Conservation (phyloP, 2,329 filamentous ascomycete species). For the Sporothrix dimorphospora region DNA sequence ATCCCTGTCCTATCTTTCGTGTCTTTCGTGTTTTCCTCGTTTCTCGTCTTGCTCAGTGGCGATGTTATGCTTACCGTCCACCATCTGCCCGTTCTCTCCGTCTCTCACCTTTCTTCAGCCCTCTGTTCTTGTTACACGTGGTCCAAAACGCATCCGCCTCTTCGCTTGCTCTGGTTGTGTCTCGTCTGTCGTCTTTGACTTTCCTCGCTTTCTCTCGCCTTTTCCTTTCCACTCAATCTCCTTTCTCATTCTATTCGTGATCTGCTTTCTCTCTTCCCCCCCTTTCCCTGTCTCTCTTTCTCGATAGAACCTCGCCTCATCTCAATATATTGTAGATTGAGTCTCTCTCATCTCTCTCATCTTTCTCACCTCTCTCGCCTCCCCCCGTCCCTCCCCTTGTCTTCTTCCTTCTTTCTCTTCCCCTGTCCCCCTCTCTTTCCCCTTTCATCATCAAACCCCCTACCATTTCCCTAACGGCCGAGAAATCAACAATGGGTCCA, state of each 20-base stretch:
- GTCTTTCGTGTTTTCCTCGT: background rate
- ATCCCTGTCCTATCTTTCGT: background rate
- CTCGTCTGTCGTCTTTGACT: conserved; percentile 9
- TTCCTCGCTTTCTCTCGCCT: background rate
- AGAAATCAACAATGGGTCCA: conserved; percentile 27
- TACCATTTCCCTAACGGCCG: background rate
- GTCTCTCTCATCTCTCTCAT: background rate
- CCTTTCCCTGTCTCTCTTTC: background rate
- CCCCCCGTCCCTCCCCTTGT: background rate
- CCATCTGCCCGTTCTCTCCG: background rate
- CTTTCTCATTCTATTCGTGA: background rate
- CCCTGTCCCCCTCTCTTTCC: background rate
- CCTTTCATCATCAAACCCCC: background rate
- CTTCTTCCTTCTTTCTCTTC: background rate
- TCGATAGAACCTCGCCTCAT: background rate
- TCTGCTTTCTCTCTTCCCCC: background rate
- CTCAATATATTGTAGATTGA: background rate
- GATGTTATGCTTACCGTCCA: background rate
- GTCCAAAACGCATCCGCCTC: background rate
- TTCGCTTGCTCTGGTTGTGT: conserved; percentile 4
- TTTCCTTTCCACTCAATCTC: background rate
- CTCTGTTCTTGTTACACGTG: conserved; percentile 11
- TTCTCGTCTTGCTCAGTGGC: background rate
- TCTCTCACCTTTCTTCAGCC: background rate
- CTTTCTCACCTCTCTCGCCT: conserved; percentile 11